phyloP scores from a whole-genome alignment of 495 filamentous ascomycete genomes.

The Podospora bellae-mahoneyi region DNA sequence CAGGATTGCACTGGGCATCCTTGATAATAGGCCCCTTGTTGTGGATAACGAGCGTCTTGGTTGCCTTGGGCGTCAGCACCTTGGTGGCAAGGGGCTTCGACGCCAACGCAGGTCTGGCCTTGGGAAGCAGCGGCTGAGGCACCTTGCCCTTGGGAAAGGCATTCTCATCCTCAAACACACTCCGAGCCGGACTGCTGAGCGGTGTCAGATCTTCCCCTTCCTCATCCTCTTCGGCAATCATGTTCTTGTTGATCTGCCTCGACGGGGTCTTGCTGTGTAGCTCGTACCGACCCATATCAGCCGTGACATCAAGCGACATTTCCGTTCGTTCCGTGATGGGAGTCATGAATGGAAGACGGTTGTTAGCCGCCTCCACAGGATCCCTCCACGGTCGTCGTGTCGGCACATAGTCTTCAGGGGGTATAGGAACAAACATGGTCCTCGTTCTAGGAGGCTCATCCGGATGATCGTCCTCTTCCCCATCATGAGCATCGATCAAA shows the following conservation, averaged over 20 bases:
- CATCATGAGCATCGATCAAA: slow-evolving; percentile 35
- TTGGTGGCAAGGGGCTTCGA: slow-evolving; percentile 22
- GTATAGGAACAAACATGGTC: slow-evolving; percentile 59
- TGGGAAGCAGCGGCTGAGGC: slow-evolving; percentile 46
- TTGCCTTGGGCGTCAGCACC: slow-evolving; percentile 23
- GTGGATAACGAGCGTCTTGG: neutral
- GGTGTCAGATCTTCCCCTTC: slow-evolving; percentile 51
- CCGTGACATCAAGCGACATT: slow-evolving; percentile 64
- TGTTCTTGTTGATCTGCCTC: slow-evolving; percentile 36
- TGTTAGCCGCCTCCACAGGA: slow-evolving; percentile 71
- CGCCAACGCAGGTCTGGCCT: slow-evolving; percentile 27
- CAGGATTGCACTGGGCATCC: slow-evolving; percentile 82
- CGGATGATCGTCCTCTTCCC: slow-evolving; percentile 35
- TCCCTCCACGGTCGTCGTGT: slow-evolving; percentile 74
- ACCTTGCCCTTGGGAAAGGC: slow-evolving; percentile 38
- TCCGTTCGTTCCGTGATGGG: slow-evolving; percentile 96
- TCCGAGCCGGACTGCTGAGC: slow-evolving; percentile 67
- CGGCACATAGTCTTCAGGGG: slow-evolving; percentile 79
- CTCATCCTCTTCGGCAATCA: slow-evolving; percentile 30
- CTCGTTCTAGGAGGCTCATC: slow-evolving; percentile 42
- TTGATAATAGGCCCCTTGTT: slow-evolving; percentile 64
- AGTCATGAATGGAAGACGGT: slow-evolving; percentile 94
- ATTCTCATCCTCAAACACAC: slow-evolving; percentile 47
- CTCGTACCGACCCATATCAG: slow-evolving; percentile 39
- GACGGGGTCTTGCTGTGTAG: slow-evolving; percentile 69